A percentile compares a stretch with the other conserved stretches of the same genome.
phyloP scores from a whole-genome alignment of 2,329 filamentous ascomycete species.

The Tolypocladium nubicola region DNA sequence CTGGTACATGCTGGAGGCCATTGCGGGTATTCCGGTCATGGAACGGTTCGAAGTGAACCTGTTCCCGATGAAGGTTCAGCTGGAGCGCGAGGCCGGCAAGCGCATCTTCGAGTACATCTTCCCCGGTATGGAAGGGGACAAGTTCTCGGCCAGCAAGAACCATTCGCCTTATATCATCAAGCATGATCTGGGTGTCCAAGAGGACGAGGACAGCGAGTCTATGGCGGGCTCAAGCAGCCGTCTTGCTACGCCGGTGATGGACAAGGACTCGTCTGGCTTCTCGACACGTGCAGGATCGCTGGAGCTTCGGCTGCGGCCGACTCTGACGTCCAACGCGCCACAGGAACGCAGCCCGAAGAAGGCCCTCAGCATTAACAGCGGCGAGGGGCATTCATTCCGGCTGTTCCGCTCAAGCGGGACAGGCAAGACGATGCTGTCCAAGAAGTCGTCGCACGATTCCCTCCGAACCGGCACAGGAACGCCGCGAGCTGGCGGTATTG shows the following conservation, averaged over 20 bases:
- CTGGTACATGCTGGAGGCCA: conserved; percentile 97
- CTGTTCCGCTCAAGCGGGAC: conserved; percentile 36
- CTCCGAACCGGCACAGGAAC: conserved; percentile 28
- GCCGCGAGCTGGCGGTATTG: conserved; percentile 29
- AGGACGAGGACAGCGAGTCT: conserved; percentile 39
- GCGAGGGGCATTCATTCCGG: conserved; percentile 39
- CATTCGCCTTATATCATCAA: conserved; percentile 50
- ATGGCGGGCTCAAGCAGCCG: conserved; percentile 26
- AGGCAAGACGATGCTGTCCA: conserved; percentile 29
- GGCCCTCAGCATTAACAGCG: conserved; percentile 36
- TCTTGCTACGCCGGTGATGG: conserved; percentile 24
- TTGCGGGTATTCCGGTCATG: conserved; percentile 93
- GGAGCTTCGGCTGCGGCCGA: conserved; percentile 74
- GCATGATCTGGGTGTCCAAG: conserved; percentile 23
- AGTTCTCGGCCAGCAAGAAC: conserved; percentile 32
- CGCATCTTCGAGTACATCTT: conserved; percentile 97
- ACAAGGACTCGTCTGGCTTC: conserved; percentile 39
- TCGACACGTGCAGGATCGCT: conserved; percentile 61
- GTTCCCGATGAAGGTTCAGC: conserved; percentile 85
- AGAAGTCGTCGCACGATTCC: conserved; percentile 48
- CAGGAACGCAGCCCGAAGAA: conserved; percentile 29
- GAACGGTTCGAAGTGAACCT: conserved; percentile 93
- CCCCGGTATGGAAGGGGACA: conserved; percentile 62
- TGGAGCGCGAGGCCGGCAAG: conserved; percentile 87
- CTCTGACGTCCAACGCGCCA: conserved; percentile 50